Conservation (phyloP, 345 rosid species). For the Moricandia arvensis region DNA sequence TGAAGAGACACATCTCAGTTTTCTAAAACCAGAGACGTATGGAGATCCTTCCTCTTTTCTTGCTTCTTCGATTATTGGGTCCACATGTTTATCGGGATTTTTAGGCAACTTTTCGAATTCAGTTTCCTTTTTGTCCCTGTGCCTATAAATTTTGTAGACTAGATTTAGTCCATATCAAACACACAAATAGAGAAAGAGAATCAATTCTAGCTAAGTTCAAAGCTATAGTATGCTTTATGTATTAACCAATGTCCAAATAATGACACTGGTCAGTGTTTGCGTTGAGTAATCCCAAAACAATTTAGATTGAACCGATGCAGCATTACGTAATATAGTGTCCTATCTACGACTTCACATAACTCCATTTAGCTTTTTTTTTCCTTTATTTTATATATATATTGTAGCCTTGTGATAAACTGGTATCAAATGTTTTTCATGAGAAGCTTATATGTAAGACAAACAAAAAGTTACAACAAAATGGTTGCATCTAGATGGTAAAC, state of each 20-base stretch:
- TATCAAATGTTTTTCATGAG: no score
- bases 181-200: slow-evolving; percentile 16
- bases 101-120: slow-evolving; percentile 11
- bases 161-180: slow-evolving; percentile 7
- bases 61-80: slow-evolving; percentile 26
- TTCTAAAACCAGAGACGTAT: slow-evolving; percentile 1
- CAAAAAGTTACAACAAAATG: no score
- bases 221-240: slow-evolving; percentile 8
- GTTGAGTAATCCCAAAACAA: neutral
- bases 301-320: neutral
- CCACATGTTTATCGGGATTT: slow-evolving; percentile 3
- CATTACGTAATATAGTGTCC: no score
- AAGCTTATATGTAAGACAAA: no score
- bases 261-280: neutral
- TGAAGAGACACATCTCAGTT: neutral
- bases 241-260: neutral
- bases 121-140: neutral
- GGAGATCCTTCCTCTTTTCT: slow-evolving; percentile 15
- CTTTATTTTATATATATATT: no score
- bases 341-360: no score
- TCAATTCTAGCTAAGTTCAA: slow-evolving; percentile 29
- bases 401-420: no score
- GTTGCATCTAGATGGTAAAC: no score
- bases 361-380: no score
- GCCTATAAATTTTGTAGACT: slow-evolving; percentile 3